Evolutionary conservation across 148 eudicot species (phyloP).

Genomic region (Diospyros lotus): DNA sequence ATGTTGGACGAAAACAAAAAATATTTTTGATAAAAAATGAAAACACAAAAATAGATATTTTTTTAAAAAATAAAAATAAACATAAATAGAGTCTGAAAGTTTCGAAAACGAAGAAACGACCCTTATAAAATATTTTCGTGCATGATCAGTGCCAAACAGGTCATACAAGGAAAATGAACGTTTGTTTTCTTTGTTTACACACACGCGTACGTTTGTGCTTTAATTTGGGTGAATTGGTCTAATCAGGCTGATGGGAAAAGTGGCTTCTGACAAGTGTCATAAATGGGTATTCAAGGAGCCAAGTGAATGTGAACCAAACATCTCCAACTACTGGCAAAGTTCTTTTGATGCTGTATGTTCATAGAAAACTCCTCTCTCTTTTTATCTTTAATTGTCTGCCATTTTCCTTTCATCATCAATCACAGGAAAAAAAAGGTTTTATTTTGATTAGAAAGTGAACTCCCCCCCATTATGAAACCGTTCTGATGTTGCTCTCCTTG

Average conservation of each 20-base stretch:
- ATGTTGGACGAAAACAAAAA: too few relatives aligned
- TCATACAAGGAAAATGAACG: neutral
- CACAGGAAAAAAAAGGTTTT: too few relatives aligned
- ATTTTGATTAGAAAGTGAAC: constrained; percentile 1
- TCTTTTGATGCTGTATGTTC: constrained; percentile 97
- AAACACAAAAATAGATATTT: too few relatives aligned
- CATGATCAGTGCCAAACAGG: neutral
- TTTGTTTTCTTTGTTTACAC: constrained; percentile 3
- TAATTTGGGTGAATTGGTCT: constrained; percentile 14
- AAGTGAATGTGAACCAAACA: constrained; percentile 87
- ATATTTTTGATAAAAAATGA: too few relatives aligned
- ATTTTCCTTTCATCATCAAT: too few relatives aligned
- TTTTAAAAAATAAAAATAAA: too few relatives aligned
- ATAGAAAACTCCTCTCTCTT: neutral
- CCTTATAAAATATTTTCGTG: too few relatives aligned
- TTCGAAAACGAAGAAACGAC: too few relatives aligned
- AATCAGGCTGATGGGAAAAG: constrained; percentile 97
- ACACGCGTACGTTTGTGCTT: too few relatives aligned
- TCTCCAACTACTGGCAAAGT: constrained; percentile 96
- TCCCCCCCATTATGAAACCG: neutral
- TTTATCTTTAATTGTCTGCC: neutral
- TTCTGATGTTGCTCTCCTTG: constrained; percentile 1
- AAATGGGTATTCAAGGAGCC: constrained; percentile 99
- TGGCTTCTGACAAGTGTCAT: constrained; percentile 99
- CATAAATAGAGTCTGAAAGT: too few relatives aligned